A percentile compares a stretch with the other conserved stretches of the same genome.
Evolutionary conservation across 2,329 filamentous ascomycete genomes (phyloP).

Genomic region (Curvularia verruculosa): DNA sequence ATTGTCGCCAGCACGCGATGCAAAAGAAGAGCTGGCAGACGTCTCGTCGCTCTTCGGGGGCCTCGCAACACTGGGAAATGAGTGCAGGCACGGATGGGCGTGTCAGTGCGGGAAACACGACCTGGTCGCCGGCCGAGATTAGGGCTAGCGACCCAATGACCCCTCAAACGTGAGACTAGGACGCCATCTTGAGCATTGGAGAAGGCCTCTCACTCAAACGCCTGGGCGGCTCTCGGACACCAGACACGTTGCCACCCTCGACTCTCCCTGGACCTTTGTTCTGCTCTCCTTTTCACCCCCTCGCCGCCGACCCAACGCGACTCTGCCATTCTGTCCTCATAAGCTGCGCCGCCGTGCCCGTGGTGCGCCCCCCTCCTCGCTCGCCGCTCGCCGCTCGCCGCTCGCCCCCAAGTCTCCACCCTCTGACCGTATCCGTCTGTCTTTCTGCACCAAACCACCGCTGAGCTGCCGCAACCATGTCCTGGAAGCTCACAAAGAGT

Average conservation of each 20-base stretch:
- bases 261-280: slow-evolving; percentile 18
- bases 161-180: slow-evolving; percentile 24
- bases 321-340: neutral
- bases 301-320: neutral
- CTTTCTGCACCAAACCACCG: slow-evolving; percentile 18
- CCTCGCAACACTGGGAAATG: slow-evolving; percentile 29
- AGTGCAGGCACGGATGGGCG: slow-evolving; percentile 21
- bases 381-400: slow-evolving; percentile 18
- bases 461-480: slow-evolving; percentile 59
- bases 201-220: slow-evolving; percentile 16
- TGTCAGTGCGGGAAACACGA: slow-evolving; percentile 22
- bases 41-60: slow-evolving; percentile 10
- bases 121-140: slow-evolving; percentile 19
- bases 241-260: slow-evolving; percentile 27
- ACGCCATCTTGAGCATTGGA: slow-evolving; percentile 16
- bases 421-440: slow-evolving; percentile 19
- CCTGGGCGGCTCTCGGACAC: slow-evolving; percentile 25
- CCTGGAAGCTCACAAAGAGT: slow-evolving; percentile 82
- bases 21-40: slow-evolving; percentile 8
- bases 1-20: slow-evolving; percentile 8
- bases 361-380: slow-evolving; percentile 8
- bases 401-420: slow-evolving; percentile 21
- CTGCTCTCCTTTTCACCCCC: neutral
- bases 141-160: slow-evolving; percentile 26
- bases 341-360: slow-evolving; percentile 5